Percentiles rank a stretch among this genome's conserved stretches.
Evolutionary conservation across 2,329 filamentous ascomycete species (phyloP).

Genomic region (Hypomyces rosellus): DNA sequence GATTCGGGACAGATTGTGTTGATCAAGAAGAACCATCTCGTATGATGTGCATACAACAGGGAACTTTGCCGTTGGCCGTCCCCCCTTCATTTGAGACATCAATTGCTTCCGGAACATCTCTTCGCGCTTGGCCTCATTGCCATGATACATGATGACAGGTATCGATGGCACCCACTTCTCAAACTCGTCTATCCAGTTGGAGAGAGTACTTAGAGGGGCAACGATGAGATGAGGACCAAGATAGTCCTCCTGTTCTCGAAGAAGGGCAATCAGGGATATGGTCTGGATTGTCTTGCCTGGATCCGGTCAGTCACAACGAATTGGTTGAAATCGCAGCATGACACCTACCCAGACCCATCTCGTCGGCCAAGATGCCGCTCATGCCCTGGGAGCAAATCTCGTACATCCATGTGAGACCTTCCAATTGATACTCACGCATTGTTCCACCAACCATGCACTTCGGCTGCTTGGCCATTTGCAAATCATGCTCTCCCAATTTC

Average conservation of each 20-base stretch:
- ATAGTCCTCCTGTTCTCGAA: slow-evolving; percentile 80
- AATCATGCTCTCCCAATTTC: slow-evolving; percentile 55
- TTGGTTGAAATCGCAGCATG: neutral
- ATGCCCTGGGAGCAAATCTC: slow-evolving; percentile 74
- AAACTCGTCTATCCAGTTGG: slow-evolving; percentile 96
- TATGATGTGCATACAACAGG: slow-evolving; percentile 93
- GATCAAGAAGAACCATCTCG: slow-evolving; percentile 90
- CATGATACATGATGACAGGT: slow-evolving; percentile 86
- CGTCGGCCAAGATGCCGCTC: slow-evolving; percentile 85
- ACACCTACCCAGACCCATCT: slow-evolving; percentile 71
- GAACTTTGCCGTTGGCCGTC: slow-evolving; percentile 59
- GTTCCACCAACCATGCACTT: slow-evolving; percentile 76
- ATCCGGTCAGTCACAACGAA: slow-evolving; percentile 6
- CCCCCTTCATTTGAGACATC: slow-evolving; percentile 58
- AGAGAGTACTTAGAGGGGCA: slow-evolving; percentile 82
- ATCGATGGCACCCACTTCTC: slow-evolving; percentile 83
- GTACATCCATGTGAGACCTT: slow-evolving; percentile 93
- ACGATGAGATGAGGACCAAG: slow-evolving; percentile 84
- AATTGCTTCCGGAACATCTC: slow-evolving; percentile 68
- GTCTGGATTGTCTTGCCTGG: slow-evolving; percentile 85
- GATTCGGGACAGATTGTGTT: slow-evolving; percentile 71
- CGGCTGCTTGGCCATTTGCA: slow-evolving; percentile 80
- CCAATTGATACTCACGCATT: slow-evolving; percentile 91
- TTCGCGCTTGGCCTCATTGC: slow-evolving; percentile 69
- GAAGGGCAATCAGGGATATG: slow-evolving; percentile 77